phyloP scores from a whole-genome alignment of 2,329 filamentous ascomycete species.

The Camillea tinctor region DNA sequence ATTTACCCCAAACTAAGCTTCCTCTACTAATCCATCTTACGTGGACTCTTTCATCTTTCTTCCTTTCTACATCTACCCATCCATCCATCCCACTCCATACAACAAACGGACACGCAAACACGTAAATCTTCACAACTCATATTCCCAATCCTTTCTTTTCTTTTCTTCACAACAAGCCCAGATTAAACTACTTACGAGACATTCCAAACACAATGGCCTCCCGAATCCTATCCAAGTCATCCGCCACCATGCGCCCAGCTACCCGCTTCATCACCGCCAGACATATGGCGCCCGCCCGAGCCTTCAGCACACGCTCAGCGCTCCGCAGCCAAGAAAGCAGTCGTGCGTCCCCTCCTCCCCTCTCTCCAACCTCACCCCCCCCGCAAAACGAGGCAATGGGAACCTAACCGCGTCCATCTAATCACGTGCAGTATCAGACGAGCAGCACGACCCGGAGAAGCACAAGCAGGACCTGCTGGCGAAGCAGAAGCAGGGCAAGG shows the following conservation, averaged over 20 bases:
- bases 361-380: no score
- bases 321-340: constrained; percentile 28
- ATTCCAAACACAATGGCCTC: constrained; percentile 31
- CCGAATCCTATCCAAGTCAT: constrained; percentile 26
- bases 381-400: constrained; percentile 9
- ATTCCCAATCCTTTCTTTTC: no score
- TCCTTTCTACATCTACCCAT: not conserved
- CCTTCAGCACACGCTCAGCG: constrained; percentile 24
- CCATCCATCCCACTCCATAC: not conserved
- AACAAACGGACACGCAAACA: not conserved
- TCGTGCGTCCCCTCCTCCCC: constrained; percentile 14
- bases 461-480: constrained; percentile 60
- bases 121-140: not conserved
- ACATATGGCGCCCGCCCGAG: constrained; percentile 18
- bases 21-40: no score
- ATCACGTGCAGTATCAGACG: constrained; percentile 18
- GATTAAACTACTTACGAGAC: not conserved
- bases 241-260: constrained; percentile 20
- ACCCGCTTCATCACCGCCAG: constrained; percentile 25
- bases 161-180: not conserved
- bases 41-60: not conserved
- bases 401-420: not conserved
- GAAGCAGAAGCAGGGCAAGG: constrained; percentile 69
- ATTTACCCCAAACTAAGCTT: not conserved
- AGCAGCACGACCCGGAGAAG: constrained; percentile 46